Percentiles rank a stretch among this genome's conserved stretches.
Evolutionary conservation across 225 moss, liverwort and hornwort genomes (phyloP).

Genomic region (Thuidium tamariscinum): DNA sequence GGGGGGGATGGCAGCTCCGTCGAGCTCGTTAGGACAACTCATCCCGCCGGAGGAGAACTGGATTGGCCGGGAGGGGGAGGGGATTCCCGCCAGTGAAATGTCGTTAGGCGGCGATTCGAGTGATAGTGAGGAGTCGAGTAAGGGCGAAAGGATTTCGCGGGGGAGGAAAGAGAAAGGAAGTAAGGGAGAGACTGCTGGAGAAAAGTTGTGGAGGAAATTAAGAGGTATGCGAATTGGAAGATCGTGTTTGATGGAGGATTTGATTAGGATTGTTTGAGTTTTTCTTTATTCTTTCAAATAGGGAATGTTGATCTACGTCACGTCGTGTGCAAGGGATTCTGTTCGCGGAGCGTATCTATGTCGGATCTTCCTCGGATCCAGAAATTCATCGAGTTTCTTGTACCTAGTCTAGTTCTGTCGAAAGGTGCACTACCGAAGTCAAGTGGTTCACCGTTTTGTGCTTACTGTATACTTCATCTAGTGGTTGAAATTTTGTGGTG

Average conservation of each 20-base stretch:
- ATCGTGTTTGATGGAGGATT: not conserved
- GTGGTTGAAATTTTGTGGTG: not conserved
- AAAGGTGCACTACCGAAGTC: not conserved
- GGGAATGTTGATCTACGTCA: not conserved
- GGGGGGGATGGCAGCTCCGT: constrained; percentile 14
- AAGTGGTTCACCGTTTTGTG: not conserved
- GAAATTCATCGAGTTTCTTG: not conserved
- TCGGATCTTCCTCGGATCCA: not conserved
- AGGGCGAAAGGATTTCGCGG: not conserved
- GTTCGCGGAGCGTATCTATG: not conserved
- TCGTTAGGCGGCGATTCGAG: constrained; percentile 36
- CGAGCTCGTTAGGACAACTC: constrained; percentile 15
- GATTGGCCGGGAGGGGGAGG: constrained; percentile 24
- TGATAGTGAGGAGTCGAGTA: constrained; percentile 30
- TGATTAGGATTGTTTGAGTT: not conserved
- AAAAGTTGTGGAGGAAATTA: constrained; percentile 21
- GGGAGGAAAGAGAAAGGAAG: constrained; percentile 13
- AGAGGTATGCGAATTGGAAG: constrained; percentile 11
- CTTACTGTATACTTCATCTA: not conserved
- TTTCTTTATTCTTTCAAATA: not conserved
- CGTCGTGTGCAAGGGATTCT: not conserved
- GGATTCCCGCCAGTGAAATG: constrained; percentile 18
- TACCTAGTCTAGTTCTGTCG: not conserved
- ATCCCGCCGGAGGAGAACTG: constrained; percentile 24
- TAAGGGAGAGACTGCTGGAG: constrained; percentile 6